phyloP scores from a whole-genome alignment of 192 early-diverging fungal genomes.

The Backusella psychrophila region DNA sequence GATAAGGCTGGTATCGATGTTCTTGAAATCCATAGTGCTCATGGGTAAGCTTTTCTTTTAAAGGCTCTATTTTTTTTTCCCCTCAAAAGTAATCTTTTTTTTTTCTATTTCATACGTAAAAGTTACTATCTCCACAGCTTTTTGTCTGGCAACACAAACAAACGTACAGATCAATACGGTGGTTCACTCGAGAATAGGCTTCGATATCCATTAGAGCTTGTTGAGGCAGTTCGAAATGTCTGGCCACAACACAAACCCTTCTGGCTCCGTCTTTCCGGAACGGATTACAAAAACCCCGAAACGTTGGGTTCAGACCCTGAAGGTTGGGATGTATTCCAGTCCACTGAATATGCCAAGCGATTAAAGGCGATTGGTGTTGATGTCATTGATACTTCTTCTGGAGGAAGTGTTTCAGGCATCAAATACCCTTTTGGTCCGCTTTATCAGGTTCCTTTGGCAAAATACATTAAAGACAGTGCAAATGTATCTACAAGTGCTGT shows the following conservation, averaged over 20 bases:
- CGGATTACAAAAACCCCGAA: slow-evolving; percentile 63
- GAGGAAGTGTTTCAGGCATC: slow-evolving; percentile 51
- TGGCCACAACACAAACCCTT: slow-evolving; percentile 84
- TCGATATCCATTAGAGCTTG: slow-evolving; percentile 72
- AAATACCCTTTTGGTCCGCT: slow-evolving; percentile 23
- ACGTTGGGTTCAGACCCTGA: slow-evolving; percentile 39
- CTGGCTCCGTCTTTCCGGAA: slow-evolving; percentile 79
- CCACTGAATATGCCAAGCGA: slow-evolving; percentile 54
- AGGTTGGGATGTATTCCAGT: slow-evolving; percentile 77
- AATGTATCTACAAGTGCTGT: slow-evolving; percentile 64
- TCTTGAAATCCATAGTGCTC: slow-evolving; percentile 60
- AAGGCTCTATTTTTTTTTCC: background rate
- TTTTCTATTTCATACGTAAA: slow-evolving; percentile 54
- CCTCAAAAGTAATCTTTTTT: slow-evolving; percentile 18
- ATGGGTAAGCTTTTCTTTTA: slow-evolving; percentile 46
- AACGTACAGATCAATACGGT: slow-evolving; percentile 90
- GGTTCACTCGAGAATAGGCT: slow-evolving; percentile 88
- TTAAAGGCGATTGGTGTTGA: slow-evolving; percentile 75
- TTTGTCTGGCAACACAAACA: slow-evolving; percentile 76
- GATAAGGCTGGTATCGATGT: slow-evolving; percentile 58
- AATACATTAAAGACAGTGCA: slow-evolving; percentile 55
- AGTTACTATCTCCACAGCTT: slow-evolving; percentile 83
- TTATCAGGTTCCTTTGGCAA: slow-evolving; percentile 77
- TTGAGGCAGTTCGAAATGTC: slow-evolving; percentile 55
- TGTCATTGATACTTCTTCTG: slow-evolving; percentile 81